Evolutionary conservation across 441 rosid genomes (phyloP), one percentile per base, ranked within the genome.

Genomic region (Breynia disticha): DNA sequence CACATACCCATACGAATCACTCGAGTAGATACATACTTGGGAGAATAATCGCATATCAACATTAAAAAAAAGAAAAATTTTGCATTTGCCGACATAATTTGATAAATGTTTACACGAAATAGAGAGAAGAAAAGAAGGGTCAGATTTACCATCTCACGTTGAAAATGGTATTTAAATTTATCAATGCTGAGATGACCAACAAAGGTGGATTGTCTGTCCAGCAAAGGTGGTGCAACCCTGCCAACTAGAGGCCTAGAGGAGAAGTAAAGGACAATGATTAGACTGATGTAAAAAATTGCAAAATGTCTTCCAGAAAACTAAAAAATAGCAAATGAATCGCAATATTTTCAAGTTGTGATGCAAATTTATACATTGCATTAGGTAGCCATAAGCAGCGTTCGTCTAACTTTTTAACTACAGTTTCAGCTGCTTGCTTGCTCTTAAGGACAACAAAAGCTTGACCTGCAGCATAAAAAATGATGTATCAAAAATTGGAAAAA

Each of bases 221-320:
- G 70, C 43, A 77, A 79, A 62, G 75, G 71, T 69, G 71, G 64
- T 17, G 75, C 79, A 55, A 74, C 24, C 56, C 79, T 65, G 56
- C 83, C 96, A 56, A 94, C 73, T 67, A 94, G 73, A 52, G 93
- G 83, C 82, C 99, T 94, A 62, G 64, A 53, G 24, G 24, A 42
- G 10, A 54, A 18, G 1, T 42, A 17, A 42, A 59, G 2, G 44
- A 38, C 46, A 45, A 60, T 32, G 13, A n/a, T 11, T 0, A 48
- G 38, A 32, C 42, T 3, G 39, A 12, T 32, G 13, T 9, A 3
- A 11, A 15, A 41, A 41, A 41, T n/a, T 15, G n/a, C 1, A 41
- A 11, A 41, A 11, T 11, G 15, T 41, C 15, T 41, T 4, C 44
- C 0, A 41, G 44, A 28, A 28, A 28, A 28, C 8, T 28, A 28